Evolutionary conservation across 768 basidiomycete species (phyloP).

Genomic region (Suillus tomentosus): DNA sequence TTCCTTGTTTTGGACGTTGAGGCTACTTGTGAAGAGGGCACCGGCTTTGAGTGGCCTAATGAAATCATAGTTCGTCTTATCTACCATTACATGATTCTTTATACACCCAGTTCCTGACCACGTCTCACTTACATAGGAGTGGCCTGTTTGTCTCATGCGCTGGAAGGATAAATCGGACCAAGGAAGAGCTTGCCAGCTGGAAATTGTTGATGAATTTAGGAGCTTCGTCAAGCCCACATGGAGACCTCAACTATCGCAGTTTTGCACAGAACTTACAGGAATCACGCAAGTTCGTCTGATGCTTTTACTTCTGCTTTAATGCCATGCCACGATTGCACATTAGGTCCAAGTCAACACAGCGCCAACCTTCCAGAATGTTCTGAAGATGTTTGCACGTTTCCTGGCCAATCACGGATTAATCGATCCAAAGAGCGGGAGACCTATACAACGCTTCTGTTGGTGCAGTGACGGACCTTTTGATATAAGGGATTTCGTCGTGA

Average conservation of each 20-base stretch:
- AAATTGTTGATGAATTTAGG: slow-evolving; percentile 80
- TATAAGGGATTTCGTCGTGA: slow-evolving; percentile 82
- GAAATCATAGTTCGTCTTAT: slow-evolving; percentile 83
- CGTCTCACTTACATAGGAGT: slow-evolving; percentile 60
- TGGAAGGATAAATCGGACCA: slow-evolving; percentile 69
- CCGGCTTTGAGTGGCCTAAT: slow-evolving; percentile 81
- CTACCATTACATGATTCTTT: slow-evolving; percentile 9
- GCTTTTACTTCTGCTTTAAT: slow-evolving; percentile 13
- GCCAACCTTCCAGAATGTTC: slow-evolving; percentile 71
- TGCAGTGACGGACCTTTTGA: slow-evolving; percentile 86
- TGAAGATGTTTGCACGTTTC: slow-evolving; percentile 65
- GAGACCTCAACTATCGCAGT: slow-evolving; percentile 76
- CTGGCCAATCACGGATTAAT: slow-evolving; percentile 72
- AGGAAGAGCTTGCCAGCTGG: slow-evolving; percentile 56
- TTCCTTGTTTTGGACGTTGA: slow-evolving; percentile 92
- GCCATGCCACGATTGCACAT: slow-evolving; percentile 11
- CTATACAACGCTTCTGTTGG: slow-evolving; percentile 71
- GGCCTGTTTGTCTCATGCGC: slow-evolving; percentile 85
- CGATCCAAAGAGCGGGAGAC: slow-evolving; percentile 55
- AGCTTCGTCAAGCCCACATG: slow-evolving; percentile 88
- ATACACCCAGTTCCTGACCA: slow-evolving; percentile 14
- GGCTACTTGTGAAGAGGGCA: slow-evolving; percentile 73
- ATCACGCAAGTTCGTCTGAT: slow-evolving; percentile 78
- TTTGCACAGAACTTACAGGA: slow-evolving; percentile 87
- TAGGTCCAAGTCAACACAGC: slow-evolving; percentile 82